Evolutionary conservation across 2,329 filamentous ascomycete genomes (phyloP).

Genomic region (Aspergillus caelatus): DNA sequence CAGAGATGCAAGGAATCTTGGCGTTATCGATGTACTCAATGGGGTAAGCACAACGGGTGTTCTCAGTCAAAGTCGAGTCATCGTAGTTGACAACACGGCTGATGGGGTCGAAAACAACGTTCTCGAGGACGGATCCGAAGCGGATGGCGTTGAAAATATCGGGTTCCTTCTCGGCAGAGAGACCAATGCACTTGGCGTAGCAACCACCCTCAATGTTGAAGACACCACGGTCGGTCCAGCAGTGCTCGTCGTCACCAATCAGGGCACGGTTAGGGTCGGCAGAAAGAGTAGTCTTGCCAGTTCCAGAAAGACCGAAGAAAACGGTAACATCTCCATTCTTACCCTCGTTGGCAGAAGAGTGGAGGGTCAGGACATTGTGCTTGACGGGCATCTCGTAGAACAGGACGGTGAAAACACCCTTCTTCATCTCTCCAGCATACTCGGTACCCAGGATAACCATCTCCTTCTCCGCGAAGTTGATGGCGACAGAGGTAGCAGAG

Average conservation of each 20-base stretch:
- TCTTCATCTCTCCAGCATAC: conserved; percentile 98
- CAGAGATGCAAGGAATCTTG: conserved; percentile 93
- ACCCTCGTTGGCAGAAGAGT: conserved; percentile 98
- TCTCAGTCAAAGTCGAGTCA: conserved; percentile 91
- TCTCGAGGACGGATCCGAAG: conserved; percentile 97
- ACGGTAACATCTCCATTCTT: conserved; percentile 93
- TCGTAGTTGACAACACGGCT: conserved; percentile 95
- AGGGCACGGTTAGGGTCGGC: conserved; percentile 94
- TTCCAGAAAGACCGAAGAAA: conserved; percentile 98
- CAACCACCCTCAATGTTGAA: conserved; percentile 99
- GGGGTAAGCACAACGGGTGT: conserved; percentile 97
- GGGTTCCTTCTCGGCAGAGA: conserved; percentile 97
- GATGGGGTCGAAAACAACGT: conserved; percentile 93
- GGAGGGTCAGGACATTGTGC: conserved; percentile 97
- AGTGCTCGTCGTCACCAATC: conserved; percentile 99
- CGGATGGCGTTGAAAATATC: conserved; percentile 96
- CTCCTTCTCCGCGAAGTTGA: conserved; percentile 99
- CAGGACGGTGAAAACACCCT: conserved; percentile 97
- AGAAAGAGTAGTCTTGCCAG: conserved; percentile 97
- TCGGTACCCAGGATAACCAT: conserved; percentile 99
- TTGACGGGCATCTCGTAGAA: conserved; percentile 99
- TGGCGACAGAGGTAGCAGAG: conserved; percentile 93
- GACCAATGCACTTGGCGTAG: conserved; percentile 98
- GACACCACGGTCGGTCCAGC: conserved; percentile 94
- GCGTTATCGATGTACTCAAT: conserved; percentile 99